phyloP scores from a whole-genome alignment of 257 asterid genomes.

The Salvia rosmarinus region DNA sequence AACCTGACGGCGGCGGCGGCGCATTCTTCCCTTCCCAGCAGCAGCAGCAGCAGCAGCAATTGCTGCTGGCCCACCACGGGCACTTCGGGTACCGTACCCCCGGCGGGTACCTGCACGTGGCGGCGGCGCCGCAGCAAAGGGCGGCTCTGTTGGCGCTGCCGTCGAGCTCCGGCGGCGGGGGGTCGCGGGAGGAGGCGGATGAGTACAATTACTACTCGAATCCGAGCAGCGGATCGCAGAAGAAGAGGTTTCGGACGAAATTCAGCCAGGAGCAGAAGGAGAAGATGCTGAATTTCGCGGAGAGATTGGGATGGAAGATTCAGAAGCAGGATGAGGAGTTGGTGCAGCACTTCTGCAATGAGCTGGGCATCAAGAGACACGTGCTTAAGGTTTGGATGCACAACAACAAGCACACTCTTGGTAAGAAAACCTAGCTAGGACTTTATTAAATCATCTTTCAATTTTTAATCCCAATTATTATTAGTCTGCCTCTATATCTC shows the following conservation, averaged over 20 bases:
- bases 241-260: conserved; percentile 67
- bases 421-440: conserved; percentile 61
- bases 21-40: conserved; percentile 33
- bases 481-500: too few species aligned
- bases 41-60: conserved; percentile 49
- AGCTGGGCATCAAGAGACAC: conserved; percentile 63
- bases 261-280: conserved; percentile 78
- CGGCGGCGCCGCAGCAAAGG: conserved; percentile 33
- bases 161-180: conserved; percentile 55
- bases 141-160: conserved; percentile 60
- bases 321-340: conserved; percentile 70
- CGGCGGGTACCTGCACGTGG: conserved; percentile 62
- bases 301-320: conserved; percentile 69
- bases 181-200: conserved; percentile 54
- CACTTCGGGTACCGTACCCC: conserved; percentile 54
- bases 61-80: conserved; percentile 43
- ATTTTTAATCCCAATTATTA: too few species aligned
- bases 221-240: conserved; percentile 44
- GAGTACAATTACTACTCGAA: conserved; percentile 43
- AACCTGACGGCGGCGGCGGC: conserved; percentile 33
- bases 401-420: conserved; percentile 76
- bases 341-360: conserved; percentile 63
- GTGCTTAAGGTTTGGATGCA: conserved; percentile 92
- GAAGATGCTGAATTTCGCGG: conserved; percentile 68
- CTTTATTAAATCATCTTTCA: too few species aligned